Evolutionary conservation across 1,139 yeast species (phyloP), one percentile per base, ranked within the genome.

Genomic region (Lodderomyces beijingensis): DNA sequence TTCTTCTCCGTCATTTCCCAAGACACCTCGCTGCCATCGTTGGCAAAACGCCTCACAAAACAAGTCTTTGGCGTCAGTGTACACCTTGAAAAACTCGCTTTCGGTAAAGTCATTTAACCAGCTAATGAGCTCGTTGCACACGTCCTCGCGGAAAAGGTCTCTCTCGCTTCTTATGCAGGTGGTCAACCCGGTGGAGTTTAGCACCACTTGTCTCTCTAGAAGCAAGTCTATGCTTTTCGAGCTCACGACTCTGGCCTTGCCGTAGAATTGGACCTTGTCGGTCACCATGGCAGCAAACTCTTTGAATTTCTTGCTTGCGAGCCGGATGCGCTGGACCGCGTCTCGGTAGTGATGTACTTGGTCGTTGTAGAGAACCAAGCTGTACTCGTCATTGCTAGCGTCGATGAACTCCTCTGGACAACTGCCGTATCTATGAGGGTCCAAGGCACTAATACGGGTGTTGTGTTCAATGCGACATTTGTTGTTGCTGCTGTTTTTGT

Each of bases 241-340:
- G 3, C 78, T 67, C 30, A 77, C 58, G 0, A 86, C 86, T 30
- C 70, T 70, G 0, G 87, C 93, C 30, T 85, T 69, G 1, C 96
- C 96, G 37, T 69, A 65, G 1, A 53, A 44, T 45, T 84, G 82
- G 4, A 83, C 78, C 37, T 70, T 68, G 24, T 73, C 70, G 0
- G 89, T 78, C 3, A 86, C 77, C 89, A 84, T 84, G 16, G 66
- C 60, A 1, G 89, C 89, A 57, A 81, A 87, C 30, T 74, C 79
- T n/a, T 58, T 59, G 2, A 74, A 74, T 45, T 83, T 80, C 16
- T 71, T 67, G 20, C 93, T 82, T 0, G 88, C 81, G 23, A 71
- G 53, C 32, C 73, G 65, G 7, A 87, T 75, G 26, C 86, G 56
- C 40, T 77, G 79, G 3, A 79, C 74, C 0, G 91, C 91, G 46